These are phyloP conservation scores for Phylloporus scabripes DNA, from an alignment of 768 basidiomycete species.

Conservation along the genomic window DNA sequence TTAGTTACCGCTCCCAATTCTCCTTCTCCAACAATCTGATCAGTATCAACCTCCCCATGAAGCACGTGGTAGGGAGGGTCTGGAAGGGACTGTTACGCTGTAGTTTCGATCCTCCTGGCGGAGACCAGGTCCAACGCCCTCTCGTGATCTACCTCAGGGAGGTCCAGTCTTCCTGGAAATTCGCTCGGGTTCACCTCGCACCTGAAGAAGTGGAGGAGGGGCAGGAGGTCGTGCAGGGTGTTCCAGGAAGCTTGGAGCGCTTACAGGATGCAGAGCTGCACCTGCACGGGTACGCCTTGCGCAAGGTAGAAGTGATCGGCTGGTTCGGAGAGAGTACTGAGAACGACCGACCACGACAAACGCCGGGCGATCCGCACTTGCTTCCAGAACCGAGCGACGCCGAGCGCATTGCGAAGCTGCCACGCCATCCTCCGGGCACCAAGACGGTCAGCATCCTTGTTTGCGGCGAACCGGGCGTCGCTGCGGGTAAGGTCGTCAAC, in stretches of 20 bases:
- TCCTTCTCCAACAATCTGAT: constrained; percentile 15
- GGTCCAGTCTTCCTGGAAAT: constrained; percentile 8
- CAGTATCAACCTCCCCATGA: constrained; percentile 20
- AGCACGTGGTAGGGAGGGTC: constrained; percentile 7
- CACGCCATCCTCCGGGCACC: constrained; percentile 13
- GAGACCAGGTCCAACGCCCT: constrained; percentile 11
- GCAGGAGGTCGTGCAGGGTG: background rate
- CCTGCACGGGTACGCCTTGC: constrained; percentile 11
- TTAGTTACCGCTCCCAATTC: constrained; percentile 10
- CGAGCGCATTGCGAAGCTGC: constrained; percentile 15
- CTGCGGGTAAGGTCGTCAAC: constrained; percentile 24
- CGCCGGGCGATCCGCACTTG: constrained; percentile 2
- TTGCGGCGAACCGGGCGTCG: constrained; percentile 39
- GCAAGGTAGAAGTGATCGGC: constrained; percentile 8
- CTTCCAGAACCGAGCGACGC: constrained; percentile 11
- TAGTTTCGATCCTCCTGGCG: constrained; percentile 15
- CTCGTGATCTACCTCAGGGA: constrained; percentile 21
- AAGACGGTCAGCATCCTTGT: constrained; percentile 35
- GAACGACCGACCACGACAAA: background rate
- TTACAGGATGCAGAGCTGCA: constrained; percentile 9
- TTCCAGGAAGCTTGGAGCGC: constrained; percentile 20
- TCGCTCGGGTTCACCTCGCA: constrained; percentile 10
- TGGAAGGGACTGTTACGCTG: constrained; percentile 24
- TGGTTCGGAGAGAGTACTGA: background rate
- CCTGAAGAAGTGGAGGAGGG: background rate